Evolutionary conservation across 169 alveolate species (phyloP).

Genomic region (Plasmodium sp.): DNA sequence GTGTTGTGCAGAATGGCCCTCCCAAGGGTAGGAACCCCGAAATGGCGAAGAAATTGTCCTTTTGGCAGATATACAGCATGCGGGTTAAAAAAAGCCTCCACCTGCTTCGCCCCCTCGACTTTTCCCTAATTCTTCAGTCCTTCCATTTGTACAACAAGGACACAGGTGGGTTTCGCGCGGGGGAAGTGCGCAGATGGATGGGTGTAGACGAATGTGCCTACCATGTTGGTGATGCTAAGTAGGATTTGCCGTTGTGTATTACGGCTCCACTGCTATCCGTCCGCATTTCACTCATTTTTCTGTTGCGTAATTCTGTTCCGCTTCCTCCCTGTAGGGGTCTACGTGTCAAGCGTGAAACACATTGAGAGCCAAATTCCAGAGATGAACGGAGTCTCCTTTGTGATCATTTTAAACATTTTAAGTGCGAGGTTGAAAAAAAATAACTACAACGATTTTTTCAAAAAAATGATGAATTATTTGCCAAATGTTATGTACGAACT

Average conservation of each 20-base stretch:
- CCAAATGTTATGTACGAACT: conserved; percentile 63
- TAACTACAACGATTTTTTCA: conserved; percentile 46
- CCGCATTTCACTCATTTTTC: background rate
- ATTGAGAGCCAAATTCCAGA: conserved; percentile 21
- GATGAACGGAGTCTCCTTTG: conserved; percentile 59
- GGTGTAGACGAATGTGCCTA: background rate
- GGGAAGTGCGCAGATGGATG: background rate
- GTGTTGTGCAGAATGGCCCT: background rate
- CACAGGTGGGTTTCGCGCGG: conserved; percentile 8
- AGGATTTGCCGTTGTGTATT: background rate
- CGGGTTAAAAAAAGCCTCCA: conserved; percentile 57
- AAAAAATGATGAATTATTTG: conserved; percentile 49
- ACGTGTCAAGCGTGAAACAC: conserved; percentile 32
- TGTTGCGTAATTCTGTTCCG: background rate
- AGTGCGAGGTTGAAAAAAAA: conserved; percentile 51
- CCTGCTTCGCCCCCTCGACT: conserved; percentile 13
- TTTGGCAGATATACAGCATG: conserved; percentile 69
- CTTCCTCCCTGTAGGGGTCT: conserved; percentile 8
- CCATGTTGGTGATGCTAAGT: background rate
- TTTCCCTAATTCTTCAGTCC: conserved; percentile 58
- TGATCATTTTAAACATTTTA: conserved; percentile 41
- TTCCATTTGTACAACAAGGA: conserved; percentile 64
- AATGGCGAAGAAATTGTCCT: conserved; percentile 29
- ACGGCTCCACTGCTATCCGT: background rate
- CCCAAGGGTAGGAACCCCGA: background rate